Evolutionary conservation across 768 basidiomycete species (phyloP).

Genomic region (Russula dissimulans): DNA sequence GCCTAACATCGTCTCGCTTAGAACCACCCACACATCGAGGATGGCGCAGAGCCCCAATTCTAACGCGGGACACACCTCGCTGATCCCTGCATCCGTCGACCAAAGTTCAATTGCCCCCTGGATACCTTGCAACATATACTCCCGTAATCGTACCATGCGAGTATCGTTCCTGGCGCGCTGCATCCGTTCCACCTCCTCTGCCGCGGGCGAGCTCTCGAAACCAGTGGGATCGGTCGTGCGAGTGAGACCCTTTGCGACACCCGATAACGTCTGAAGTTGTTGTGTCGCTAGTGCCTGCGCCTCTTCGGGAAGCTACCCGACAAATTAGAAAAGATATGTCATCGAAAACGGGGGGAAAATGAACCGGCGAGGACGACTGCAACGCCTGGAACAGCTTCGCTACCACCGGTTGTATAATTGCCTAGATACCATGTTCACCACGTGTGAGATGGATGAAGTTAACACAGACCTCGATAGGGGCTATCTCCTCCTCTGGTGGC

Average conservation of each 20-base stretch:
- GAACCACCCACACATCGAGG: background rate
- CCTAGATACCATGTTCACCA: constrained; percentile 30
- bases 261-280: constrained; percentile 73
- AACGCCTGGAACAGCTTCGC: constrained; percentile 58
- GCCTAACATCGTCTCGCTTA: constrained; percentile 36
- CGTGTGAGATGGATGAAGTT: background rate
- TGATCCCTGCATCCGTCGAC: constrained; percentile 69
- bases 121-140: constrained; percentile 53
- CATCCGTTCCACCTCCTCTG: constrained; percentile 45
- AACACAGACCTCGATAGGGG: constrained; percentile 56
- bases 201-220: constrained; percentile 47
- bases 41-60: background rate
- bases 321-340: background rate
- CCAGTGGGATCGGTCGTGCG: constrained; percentile 60
- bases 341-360: constrained; percentile 13
- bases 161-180: constrained; percentile 54
- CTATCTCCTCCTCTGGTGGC: constrained; percentile 66
- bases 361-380: constrained; percentile 43
- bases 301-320: constrained; percentile 57
- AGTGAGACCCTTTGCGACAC: constrained; percentile 82
- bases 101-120: constrained; percentile 59
- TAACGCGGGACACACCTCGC: constrained; percentile 47
- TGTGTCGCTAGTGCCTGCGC: constrained; percentile 55
- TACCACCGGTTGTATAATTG: constrained; percentile 68
- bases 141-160: constrained; percentile 52